phyloP scores from a whole-genome alignment of 805 yeast species.

The Pichia occidentalis region DNA sequence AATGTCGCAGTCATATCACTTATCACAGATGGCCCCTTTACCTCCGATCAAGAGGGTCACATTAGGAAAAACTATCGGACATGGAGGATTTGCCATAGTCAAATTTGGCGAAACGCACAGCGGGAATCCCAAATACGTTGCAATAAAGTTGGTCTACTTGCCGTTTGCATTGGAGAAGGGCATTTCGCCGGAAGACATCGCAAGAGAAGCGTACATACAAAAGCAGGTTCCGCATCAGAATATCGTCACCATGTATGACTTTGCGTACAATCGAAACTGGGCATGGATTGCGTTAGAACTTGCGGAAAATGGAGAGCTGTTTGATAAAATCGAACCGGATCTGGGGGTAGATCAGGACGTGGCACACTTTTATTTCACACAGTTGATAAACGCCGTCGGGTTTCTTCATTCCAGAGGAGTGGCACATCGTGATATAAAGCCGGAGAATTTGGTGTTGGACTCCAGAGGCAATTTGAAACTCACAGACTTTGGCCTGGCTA shows the following conservation, averaged over 20 bases:
- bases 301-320: conserved; percentile 70
- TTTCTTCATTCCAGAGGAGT: conserved; percentile 59
- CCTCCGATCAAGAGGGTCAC: conserved; percentile 43
- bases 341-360: conserved; percentile 59
- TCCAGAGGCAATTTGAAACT: conserved; percentile 58
- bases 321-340: conserved; percentile 75
- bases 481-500: conserved; percentile 75
- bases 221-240: conserved; percentile 53
- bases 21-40: conserved; percentile 41
- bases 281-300: conserved; percentile 62
- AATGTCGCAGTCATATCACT: conserved; percentile 27
- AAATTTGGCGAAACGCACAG: conserved; percentile 36
- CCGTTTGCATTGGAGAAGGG: conserved; percentile 29
- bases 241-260: conserved; percentile 47
- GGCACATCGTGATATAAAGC: conserved; percentile 64
- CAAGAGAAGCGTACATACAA: conserved; percentile 54
- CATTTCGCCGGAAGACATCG: conserved; percentile 31
- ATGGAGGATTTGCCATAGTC: conserved; percentile 63
- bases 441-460: conserved; percentile 62
- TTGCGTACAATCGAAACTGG: conserved; percentile 50
- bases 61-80: conserved; percentile 51
- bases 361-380: conserved; percentile 64
- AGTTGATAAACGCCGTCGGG: conserved; percentile 52
- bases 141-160: conserved; percentile 51
- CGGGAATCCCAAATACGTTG: conserved; percentile 30